These are phyloP conservation scores for Podospora fimiseda DNA, from an alignment of 495 filamentous ascomycete species.

Conservation along the genomic window DNA sequence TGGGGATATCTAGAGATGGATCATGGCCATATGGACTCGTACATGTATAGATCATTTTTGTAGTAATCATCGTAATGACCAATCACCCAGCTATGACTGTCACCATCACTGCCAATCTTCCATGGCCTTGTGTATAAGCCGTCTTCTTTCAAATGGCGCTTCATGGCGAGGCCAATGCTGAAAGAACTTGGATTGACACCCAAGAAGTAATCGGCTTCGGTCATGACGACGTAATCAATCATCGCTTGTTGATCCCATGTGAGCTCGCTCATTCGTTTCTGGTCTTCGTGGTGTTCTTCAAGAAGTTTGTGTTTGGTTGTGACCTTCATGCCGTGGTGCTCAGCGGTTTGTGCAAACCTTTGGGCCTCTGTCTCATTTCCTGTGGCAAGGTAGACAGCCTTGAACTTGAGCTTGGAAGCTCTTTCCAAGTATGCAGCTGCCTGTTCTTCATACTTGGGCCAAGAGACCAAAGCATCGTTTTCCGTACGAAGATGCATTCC, in stretches of 20 bases:
- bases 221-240: slow-evolving; percentile 35
- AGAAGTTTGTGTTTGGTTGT: slow-evolving; percentile 33
- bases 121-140: slow-evolving; percentile 37
- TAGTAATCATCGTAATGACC: slow-evolving; percentile 36
- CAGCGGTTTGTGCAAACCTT: slow-evolving; percentile 19
- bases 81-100: slow-evolving; percentile 37
- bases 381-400: slow-evolving; percentile 36
- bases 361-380: slow-evolving; percentile 33
- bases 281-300: slow-evolving; percentile 18
- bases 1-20: not conserved
- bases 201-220: slow-evolving; percentile 36
- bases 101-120: slow-evolving; percentile 34
- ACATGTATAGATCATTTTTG: slow-evolving; percentile 45
- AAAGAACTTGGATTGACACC: slow-evolving; percentile 42
- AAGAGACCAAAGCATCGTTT: slow-evolving; percentile 33
- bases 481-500: slow-evolving; percentile 39
- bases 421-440: slow-evolving; percentile 28
- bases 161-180: slow-evolving; percentile 38
- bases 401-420: slow-evolving; percentile 22
- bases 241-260: slow-evolving; percentile 44
- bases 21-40: slow-evolving; percentile 40
- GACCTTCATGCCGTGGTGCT: slow-evolving; percentile 18
- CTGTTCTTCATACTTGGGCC: slow-evolving; percentile 40
- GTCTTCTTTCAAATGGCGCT: slow-evolving; percentile 33
- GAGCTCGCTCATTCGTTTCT: slow-evolving; percentile 24